phyloP scores from a whole-genome alignment of 257 asterid genomes.

The Catharanthus roseus region DNA sequence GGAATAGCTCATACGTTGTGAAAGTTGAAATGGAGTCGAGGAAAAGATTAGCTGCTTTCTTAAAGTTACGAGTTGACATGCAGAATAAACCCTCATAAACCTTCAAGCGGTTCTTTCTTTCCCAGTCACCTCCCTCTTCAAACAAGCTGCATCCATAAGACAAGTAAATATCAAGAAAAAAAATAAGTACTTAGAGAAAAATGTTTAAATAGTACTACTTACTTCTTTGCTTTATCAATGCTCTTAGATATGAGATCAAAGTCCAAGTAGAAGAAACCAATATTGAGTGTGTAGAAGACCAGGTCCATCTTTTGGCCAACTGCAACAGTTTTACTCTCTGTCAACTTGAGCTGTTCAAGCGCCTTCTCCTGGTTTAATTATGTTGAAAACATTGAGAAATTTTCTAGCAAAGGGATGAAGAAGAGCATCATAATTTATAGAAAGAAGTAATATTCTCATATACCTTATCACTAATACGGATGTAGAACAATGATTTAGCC shows the following conservation, averaged over 20 bases:
- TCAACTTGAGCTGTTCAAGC: conserved; percentile 82
- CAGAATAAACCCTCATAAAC: conserved; percentile 91
- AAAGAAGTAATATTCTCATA: neutral
- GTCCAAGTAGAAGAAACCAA: conserved; percentile 88
- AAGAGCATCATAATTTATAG: neutral
- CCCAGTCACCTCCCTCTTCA: conserved; percentile 99
- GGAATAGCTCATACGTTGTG: conserved; percentile 90
- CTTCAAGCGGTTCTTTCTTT: conserved; percentile 91
- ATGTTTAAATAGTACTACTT: conserved; percentile 13
- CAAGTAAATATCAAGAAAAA: conserved; percentile 9
- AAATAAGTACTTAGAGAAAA: neutral
- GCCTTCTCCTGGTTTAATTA: conserved; percentile 73
- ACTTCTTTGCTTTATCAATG: conserved; percentile 96
- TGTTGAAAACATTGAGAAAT: neutral
- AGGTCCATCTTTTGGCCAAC: conserved; percentile 99
- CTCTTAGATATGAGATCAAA: conserved; percentile 87
- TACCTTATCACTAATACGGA: conserved; percentile 77
- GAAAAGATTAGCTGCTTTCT: conserved; percentile 86
- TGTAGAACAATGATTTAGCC: conserved; percentile 72
- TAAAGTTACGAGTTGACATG: conserved; percentile 93
- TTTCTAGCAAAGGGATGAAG: neutral
- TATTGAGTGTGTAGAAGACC: conserved; percentile 71
- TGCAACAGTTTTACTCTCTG: conserved; percentile 94
- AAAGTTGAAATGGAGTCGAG: conserved; percentile 96
- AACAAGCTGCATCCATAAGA: conserved; percentile 54